Percentiles rank a stretch among this genome's conserved stretches.
Conservation (phyloP, 495 filamentous ascomycete species). For the Penicillium flavigenum region DNA sequence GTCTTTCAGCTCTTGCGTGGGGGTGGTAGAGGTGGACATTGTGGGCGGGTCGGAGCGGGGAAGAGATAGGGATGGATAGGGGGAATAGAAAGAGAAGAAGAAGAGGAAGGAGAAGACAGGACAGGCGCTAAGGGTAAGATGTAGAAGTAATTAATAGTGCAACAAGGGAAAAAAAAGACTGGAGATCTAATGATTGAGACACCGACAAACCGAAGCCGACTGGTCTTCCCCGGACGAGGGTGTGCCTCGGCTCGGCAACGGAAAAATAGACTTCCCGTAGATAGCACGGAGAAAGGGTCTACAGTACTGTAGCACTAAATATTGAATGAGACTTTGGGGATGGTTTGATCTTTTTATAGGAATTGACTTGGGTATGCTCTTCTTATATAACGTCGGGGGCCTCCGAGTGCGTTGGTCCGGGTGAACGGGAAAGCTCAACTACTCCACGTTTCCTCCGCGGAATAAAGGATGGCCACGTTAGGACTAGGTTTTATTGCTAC, state of each 20-base stretch:
- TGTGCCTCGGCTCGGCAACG: conserved; percentile 38
- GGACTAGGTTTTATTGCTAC: background rate
- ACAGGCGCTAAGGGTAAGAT: background rate
- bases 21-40: conserved; percentile 37
- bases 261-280: conserved; percentile 18
- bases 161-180: conserved; percentile 1
- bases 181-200: conserved; percentile 12
- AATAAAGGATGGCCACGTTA: conserved; percentile 17
- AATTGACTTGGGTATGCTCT: background rate
- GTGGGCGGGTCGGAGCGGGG: conserved; percentile 14
- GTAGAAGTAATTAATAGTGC: conserved; percentile 4
- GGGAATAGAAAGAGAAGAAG: conserved; percentile 4
- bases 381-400: conserved; percentile 3
- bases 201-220: conserved; percentile 22
- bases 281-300: background rate
- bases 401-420: conserved; percentile 20
- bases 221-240: conserved; percentile 21
- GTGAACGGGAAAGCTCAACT: conserved; percentile 27
- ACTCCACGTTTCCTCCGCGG: conserved; percentile 24
- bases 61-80: conserved; percentile 4
- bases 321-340: background rate
- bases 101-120: background rate
- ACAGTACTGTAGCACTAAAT: background rate
- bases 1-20: conserved; percentile 36
- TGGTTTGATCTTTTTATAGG: background rate